Evolutionary conservation across 805 yeast genomes (phyloP), one percentile per base, ranked within the genome.

Genomic region (Wickerhamiella brachini): DNA sequence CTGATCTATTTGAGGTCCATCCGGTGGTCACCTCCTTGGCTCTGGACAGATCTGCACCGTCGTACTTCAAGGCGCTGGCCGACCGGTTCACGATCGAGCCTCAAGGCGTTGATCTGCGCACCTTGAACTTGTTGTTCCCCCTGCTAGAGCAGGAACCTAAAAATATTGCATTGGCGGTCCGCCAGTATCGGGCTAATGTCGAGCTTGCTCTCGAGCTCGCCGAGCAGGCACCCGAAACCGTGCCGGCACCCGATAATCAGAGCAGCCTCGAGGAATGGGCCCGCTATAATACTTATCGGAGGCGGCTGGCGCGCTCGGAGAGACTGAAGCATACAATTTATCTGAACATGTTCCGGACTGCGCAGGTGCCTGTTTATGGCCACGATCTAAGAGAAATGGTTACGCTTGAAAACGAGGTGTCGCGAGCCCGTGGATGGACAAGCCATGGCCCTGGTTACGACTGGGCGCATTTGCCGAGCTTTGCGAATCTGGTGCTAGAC

Each of bases 1-100:
- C 96, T 0, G 97, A 93, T 68, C 69, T 93, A 53, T 94, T 93
- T 68, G 98, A 93, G 65, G 96, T 89, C 6, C 74, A 98, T 53
- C 97, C 97, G 0, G 85, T 93, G 57, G 76, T 85, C 42, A 93
- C 98, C 0, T 89, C 97, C 1, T 81, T 86, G 63, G 84, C 90
- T 0, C 71, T 88, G 71, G 78, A 78, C 2, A 71, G 72, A 46
- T 77, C 87, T 1, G 87, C 85, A 5, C 68, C 75, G 2, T 68
- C 78, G 1, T 63, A 69, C 6, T 85, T 71, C 60, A 65, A 65
- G 31, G 44, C 41, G 24, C 37, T 18, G 15, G 52, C 51, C 38
- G 18, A n/a, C 18, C n/a, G 18, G 44, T 45, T 48, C 24, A 23
- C 23, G 18, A 7, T 45, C 12, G 34, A 38, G 3, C 1, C 23